Evolutionary conservation across 2,329 filamentous ascomycete genomes (phyloP).

Genomic region (Sclerotinia trifoliorum): DNA sequence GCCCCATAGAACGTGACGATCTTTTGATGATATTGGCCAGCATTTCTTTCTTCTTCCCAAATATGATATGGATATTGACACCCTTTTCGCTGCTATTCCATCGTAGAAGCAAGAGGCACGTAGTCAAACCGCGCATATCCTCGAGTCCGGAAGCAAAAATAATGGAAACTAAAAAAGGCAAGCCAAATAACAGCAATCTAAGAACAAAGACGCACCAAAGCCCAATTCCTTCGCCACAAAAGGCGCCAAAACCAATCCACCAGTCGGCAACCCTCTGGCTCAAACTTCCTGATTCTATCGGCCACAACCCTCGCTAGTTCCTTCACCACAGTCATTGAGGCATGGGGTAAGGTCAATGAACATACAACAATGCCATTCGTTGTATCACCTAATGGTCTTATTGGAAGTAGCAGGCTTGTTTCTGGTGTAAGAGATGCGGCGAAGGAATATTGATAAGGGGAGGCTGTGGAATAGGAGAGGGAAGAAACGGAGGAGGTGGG

Average conservation of each 20-base stretch:
- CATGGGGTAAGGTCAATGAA: constrained; percentile 9
- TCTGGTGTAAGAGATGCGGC: background rate
- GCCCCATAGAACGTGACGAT: constrained; percentile 6
- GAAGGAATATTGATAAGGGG: constrained; percentile 5
- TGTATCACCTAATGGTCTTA: background rate
- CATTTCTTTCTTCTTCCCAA: background rate
- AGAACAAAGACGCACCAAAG: background rate
- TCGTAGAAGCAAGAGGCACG: background rate
- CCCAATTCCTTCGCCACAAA: constrained; percentile 13
- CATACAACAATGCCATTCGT: background rate
- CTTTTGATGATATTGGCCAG: background rate
- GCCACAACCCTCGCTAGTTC: constrained; percentile 9
- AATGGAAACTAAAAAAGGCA: background rate
- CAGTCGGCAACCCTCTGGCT: constrained; percentile 11
- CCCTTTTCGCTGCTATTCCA: background rate
- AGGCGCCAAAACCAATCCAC: constrained; percentile 12
- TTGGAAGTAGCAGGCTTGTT: constrained; percentile 3
- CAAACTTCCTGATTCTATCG: background rate
- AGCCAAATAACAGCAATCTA: too few species aligned
- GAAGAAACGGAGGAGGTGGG: background rate
- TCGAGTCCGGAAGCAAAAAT: background rate
- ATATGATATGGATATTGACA: too few species aligned
- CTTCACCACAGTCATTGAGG: constrained; percentile 8
- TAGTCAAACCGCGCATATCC: background rate
- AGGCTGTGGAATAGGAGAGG: constrained; percentile 1